These are phyloP conservation scores for Phycomyces blakesleeanus DNA, from an alignment of 192 early-diverging fungal species.

Conservation along the genomic window DNA sequence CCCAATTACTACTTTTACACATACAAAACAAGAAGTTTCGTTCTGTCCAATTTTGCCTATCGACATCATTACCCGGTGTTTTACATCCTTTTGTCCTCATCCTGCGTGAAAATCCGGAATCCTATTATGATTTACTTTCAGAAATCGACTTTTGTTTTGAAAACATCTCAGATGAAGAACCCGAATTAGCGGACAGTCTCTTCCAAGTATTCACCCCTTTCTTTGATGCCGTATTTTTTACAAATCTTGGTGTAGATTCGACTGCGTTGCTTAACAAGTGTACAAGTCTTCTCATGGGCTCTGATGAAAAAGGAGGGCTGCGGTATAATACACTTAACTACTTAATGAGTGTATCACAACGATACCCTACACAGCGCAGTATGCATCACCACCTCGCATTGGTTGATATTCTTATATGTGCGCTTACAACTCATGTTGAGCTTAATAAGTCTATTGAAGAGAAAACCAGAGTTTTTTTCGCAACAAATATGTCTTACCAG, in stretches of 20 bases:
- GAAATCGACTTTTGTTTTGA: constrained; percentile 12
- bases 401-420: constrained; percentile 8
- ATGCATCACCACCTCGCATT: background rate
- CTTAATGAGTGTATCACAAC: constrained; percentile 8
- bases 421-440: constrained; percentile 8
- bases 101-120: constrained; percentile 7
- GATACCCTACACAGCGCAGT: constrained; percentile 12
- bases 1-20: constrained; percentile 7
- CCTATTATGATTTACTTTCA: constrained; percentile 8
- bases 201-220: constrained; percentile 6
- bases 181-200: background rate
- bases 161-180: background rate
- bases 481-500: constrained; percentile 16
- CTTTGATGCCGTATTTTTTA: constrained; percentile 14
- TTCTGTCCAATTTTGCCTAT: constrained; percentile 1
- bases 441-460: constrained; percentile 5
- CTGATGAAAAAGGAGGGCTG: constrained; percentile 1
- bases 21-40: background rate
- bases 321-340: constrained; percentile 9
- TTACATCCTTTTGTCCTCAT: constrained; percentile 16
- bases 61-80: constrained; percentile 3
- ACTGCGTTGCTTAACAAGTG: constrained; percentile 15
- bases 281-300: background rate
- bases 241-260: constrained; percentile 2
- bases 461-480: background rate